Base-by-base conservation (phyloP, 345 rosid species). In the Nephelium lappaceum region DNA sequence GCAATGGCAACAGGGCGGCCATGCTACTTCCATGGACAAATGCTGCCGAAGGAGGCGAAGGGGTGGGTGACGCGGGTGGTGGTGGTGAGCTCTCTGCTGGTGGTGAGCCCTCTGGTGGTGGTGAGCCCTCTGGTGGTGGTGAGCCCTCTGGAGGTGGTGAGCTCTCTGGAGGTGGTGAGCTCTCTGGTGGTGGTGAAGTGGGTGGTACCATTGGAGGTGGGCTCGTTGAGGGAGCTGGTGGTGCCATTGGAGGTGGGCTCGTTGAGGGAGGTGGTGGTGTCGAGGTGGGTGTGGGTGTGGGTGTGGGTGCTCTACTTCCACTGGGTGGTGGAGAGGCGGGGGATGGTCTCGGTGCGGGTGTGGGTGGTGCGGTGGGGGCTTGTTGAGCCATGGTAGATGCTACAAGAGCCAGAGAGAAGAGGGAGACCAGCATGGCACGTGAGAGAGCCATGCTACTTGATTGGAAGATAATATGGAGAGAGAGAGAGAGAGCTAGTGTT, bases 311-410 rank as follows among this genome's bases (percentile, higher is more conserved):
- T 1, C 1, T 45, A 11, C 11, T 11, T 8, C 51, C 4, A 45
- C 36, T 45, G 0, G 86, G 67, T 10, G 76, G 49, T 27, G 80
- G 9, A 2, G 67, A 27, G 0, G 65, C 49, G 8, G 82, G 38
- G 0, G 86, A 60, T 4, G 74, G 36, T 25, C 63, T 61, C 5
- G 70, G 41, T 4, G 79, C 15, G 0, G 85, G 70, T 31, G 83
- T 23, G 0, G 85, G 86, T 24, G 81, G 5, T 21, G 78, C 8
- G 14, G 74, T 25, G 3, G 87, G 85, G 55, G 72, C 76, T 74
- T 81, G 89, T 77, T 83, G 89, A 67, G 82, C 89, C n/a, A 80
- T 55, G 72, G 86, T 69, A 39, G 49, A 64, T 9, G 81, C 57
- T 31, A 71, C 23, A 12, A 80, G 24, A 58, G 78, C 79, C 0